Conservation (phyloP, 2,329 filamentous ascomycete species). For the Exophiala mesophila region DNA sequence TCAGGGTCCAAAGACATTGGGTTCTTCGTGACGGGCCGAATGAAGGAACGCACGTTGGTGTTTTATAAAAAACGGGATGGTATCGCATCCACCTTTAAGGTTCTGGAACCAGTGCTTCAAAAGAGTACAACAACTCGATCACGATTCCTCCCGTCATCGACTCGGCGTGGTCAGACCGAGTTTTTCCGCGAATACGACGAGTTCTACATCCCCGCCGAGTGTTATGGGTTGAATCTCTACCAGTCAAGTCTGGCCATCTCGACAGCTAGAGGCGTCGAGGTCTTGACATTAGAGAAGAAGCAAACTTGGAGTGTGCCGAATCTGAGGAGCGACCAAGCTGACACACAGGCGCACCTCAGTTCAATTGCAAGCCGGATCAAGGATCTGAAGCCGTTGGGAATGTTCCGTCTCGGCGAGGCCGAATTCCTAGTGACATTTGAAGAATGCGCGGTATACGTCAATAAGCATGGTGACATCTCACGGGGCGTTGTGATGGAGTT, state of each 20-base stretch:
- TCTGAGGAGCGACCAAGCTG: slow-evolving; percentile 58
- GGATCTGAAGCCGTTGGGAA: slow-evolving; percentile 80
- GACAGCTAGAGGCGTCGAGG: slow-evolving; percentile 87
- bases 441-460: slow-evolving; percentile 94
- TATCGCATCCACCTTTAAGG: slow-evolving; percentile 87
- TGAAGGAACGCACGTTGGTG: slow-evolving; percentile 92
- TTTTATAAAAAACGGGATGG: slow-evolving; percentile 97
- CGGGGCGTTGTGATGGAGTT: slow-evolving; percentile 97
- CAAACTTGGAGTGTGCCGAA: slow-evolving; percentile 91
- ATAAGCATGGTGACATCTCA: slow-evolving; percentile 94
- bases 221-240: slow-evolving; percentile 92
- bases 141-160: slow-evolving; percentile 55
- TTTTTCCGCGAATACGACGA: slow-evolving; percentile 98
- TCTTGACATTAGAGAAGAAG: slow-evolving; percentile 96
- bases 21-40: slow-evolving; percentile 91
- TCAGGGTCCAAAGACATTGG: slow-evolving; percentile 84
- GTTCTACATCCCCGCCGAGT: slow-evolving; percentile 95
- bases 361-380: slow-evolving; percentile 81
- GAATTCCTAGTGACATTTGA: slow-evolving; percentile 93
- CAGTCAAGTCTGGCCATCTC: slow-evolving; percentile 88
- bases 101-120: slow-evolving; percentile 91
- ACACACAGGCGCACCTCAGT: slow-evolving; percentile 57
- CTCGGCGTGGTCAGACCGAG: slow-evolving; percentile 70
- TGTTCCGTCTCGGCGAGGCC: slow-evolving; percentile 90
- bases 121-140: slow-evolving; percentile 82